phyloP scores from a whole-genome alignment of 495 filamentous ascomycete species.

The Cercophora newfieldiana region DNA sequence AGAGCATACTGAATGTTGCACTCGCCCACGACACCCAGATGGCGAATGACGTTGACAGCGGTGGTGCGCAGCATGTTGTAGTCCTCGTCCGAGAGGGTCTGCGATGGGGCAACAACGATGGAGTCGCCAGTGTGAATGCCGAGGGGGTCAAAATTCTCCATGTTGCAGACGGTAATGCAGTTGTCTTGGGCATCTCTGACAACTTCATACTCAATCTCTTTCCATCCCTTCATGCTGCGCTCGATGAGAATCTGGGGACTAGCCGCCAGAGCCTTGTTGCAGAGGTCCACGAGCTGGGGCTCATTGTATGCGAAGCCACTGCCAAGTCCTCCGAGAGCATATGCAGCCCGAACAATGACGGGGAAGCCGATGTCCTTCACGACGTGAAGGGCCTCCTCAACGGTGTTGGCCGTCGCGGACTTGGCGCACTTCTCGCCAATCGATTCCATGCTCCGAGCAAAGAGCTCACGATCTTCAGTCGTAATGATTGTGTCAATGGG shows the following conservation, averaged over 20 bases:
- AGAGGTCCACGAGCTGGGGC: constrained; percentile 83
- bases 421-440: constrained; percentile 98
- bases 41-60: constrained; percentile 97
- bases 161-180: constrained; percentile 99
- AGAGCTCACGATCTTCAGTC: constrained; percentile 95
- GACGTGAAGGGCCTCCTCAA: constrained; percentile 80
- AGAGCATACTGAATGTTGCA: constrained; percentile 99
- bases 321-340: constrained; percentile 91
- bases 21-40: constrained; percentile 95
- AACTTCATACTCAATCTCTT: constrained; percentile 98
- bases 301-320: constrained; percentile 95
- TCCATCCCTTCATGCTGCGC: constrained; percentile 99
- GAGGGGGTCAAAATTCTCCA: constrained; percentile 99
- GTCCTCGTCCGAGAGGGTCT: constrained; percentile 93
- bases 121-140: constrained; percentile 98
- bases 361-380: constrained; percentile 92
- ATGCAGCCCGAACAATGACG: constrained; percentile 95
- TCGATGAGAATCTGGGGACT: constrained; percentile 96
- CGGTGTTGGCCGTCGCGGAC: constrained; percentile 83
- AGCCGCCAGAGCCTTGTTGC: constrained; percentile 89
- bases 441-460: constrained; percentile 96
- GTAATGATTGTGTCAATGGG: constrained; percentile 98
- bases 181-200: constrained; percentile 95
- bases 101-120: constrained; percentile 95
- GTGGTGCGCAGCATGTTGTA: constrained; percentile 99